Percentiles rank a stretch among this genome's conserved stretches.
Evolutionary conservation across 1,284 basidiomycete species (phyloP).

Genomic region (Malassezia sp.): DNA sequence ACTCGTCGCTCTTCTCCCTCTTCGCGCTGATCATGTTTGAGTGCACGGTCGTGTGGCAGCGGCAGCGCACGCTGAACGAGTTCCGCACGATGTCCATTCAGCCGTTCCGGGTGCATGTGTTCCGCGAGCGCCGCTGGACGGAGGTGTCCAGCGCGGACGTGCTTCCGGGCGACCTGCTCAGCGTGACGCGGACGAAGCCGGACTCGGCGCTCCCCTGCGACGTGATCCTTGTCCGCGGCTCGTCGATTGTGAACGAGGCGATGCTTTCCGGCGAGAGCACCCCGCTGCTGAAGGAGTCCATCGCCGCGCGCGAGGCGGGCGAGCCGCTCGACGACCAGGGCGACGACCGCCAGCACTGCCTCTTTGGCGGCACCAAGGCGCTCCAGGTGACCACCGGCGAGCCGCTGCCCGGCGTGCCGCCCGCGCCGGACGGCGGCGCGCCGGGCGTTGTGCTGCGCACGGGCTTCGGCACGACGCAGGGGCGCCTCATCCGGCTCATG

Average conservation of each 20-base stretch:
- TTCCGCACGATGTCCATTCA: conserved; percentile 47
- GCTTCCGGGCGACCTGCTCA: conserved; percentile 43
- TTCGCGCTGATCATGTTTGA: conserved; percentile 46
- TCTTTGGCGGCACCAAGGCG: conserved; percentile 46
- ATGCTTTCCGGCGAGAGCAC: conserved; percentile 46
- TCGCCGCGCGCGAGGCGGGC: conserved; percentile 37
- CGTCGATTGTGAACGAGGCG: conserved; percentile 44
- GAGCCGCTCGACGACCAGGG: conserved; percentile 41
- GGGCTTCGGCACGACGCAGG: conserved; percentile 46
- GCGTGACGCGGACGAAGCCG: conserved; percentile 41
- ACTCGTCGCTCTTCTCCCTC: conserved; percentile 44
- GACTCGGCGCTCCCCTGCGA: conserved; percentile 43
- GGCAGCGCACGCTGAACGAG: conserved; percentile 43
- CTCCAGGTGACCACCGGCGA: conserved; percentile 40
- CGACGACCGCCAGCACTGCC: conserved; percentile 41
- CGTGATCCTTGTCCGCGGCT: conserved; percentile 33
- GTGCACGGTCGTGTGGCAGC: conserved; percentile 44
- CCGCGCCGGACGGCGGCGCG: conserved; percentile 40
- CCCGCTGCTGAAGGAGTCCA: conserved; percentile 43
- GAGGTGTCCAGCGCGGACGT: conserved; percentile 37
- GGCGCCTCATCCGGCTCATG: conserved; percentile 45
- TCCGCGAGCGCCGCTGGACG: conserved; percentile 34
- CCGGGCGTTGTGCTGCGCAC: conserved; percentile 40
- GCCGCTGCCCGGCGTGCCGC: conserved; percentile 22
- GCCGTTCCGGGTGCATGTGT: conserved; percentile 39